Evolutionary conservation across 345 rosid species (phyloP).

Genomic region (Brassica carinata): DNA sequence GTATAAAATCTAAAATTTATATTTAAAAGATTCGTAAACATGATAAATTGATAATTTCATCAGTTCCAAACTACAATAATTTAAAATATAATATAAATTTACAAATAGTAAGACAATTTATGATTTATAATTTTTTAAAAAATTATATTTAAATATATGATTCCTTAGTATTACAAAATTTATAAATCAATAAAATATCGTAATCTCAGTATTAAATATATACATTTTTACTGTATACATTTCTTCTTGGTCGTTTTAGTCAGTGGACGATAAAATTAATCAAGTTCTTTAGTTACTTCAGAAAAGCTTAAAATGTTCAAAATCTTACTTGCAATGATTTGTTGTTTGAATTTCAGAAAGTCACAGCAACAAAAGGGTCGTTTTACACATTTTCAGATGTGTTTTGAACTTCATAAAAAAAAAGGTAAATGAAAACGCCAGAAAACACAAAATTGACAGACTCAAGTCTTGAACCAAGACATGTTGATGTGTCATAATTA

Average conservation of each 20-base stretch:
- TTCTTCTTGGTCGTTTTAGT: neutral
- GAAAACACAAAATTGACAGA: neutral
- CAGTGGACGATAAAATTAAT: neutral
- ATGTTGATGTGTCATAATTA: neutral
- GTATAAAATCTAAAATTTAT: no score
- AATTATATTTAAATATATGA: no score
- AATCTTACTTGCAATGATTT: neutral
- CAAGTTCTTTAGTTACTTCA: neutral
- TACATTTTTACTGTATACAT: no score
- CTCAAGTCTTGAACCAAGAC: neutral
- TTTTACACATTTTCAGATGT: neutral
- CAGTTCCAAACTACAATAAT: no score
- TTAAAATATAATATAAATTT: no score
- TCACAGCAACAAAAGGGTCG: neutral
- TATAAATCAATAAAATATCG: no score
- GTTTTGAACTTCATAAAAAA: neutral
- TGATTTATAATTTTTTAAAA: no score
- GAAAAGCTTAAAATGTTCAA: neutral
- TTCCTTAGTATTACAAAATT: no score
- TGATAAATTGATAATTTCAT: no score
- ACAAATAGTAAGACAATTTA: no score
- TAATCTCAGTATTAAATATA: no score
- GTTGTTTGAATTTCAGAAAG: neutral
- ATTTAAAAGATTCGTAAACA: no score
- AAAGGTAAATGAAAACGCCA: neutral